Evolutionary conservation across 2,329 filamentous ascomycete species (phyloP), one percentile per base, ranked within the genome.

Genomic region (Tolypocladium ovalisporum): DNA sequence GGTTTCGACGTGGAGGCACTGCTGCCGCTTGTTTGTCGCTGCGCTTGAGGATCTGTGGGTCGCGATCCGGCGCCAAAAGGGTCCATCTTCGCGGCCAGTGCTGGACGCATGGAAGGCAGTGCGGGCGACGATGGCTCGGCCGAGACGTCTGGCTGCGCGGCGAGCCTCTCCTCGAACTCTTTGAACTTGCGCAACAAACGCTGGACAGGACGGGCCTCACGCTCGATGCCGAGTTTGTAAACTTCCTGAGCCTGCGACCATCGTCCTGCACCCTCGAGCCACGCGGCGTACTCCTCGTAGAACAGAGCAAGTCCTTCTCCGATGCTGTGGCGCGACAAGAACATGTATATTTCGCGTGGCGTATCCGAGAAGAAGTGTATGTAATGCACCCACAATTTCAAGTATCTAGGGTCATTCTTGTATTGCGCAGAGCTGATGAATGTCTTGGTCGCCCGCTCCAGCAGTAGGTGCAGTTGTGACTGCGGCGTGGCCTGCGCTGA

Each of bases 231-330:
- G 62, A 96, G 77, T 64, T 87, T 86, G 70, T 95, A 97, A 1
- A 99, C 89, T 71, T 99, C 94, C 65, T 96, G 91, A 0, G 94
- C 93, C 71, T 99, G 94, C 27, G 79, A 81, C 88, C 90, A 97
- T 62, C 93, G 80, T 17, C 85, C 88, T 8, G 86, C 88, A 39
- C 84, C 79, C 74, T 99, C 94, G 8, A 99, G 78, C 90, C 92
- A 97, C 1, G 85, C 88, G 1, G 94, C 92, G 68, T 96, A 99
- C 68, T 97, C 94, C 70, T 99, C 94, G 72, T 99, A 99, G 71
- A 91, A 99, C 4, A 97, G 77, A 1, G 94, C 94, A 3, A 99
- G 80, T 0, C 80, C 78, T 67, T 97, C 91, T 60, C 93, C 94
- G 59, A 99, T 90, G 61, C 80, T 81, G 68, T 99, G 91, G 54